Conservation (phyloP, 2,329 filamentous ascomycete genomes). For the Fusarium napiforme region DNA sequence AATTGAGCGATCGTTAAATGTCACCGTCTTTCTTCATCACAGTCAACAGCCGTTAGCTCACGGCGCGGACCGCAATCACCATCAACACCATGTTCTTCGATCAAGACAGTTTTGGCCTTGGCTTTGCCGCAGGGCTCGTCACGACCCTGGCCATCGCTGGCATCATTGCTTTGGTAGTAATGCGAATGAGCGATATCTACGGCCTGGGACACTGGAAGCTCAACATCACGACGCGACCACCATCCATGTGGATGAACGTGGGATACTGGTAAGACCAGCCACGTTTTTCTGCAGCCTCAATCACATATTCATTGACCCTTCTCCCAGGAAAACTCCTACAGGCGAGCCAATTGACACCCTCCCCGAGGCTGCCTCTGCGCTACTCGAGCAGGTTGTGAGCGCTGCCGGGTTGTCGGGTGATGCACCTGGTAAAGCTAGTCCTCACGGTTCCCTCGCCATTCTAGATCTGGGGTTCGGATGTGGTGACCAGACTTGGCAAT, state of each 20-base stretch:
- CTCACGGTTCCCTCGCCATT: slow-evolving; percentile 47
- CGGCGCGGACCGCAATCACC: not conserved
- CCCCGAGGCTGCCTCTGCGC: slow-evolving; percentile 59
- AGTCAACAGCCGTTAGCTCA: not conserved
- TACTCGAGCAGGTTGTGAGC: slow-evolving; percentile 60
- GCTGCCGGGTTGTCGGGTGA: slow-evolving; percentile 53
- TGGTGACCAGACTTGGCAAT: slow-evolving; percentile 65
- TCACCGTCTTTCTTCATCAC: not conserved
- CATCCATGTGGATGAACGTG: slow-evolving; percentile 73
- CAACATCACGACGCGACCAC: slow-evolving; percentile 58
- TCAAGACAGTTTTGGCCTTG: slow-evolving; percentile 42
- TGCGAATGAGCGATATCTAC: slow-evolving; percentile 53
- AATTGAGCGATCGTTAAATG: not conserved
- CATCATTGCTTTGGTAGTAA: slow-evolving; percentile 23
- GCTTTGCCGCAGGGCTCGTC: slow-evolving; percentile 44
- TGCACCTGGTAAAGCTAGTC: not conserved
- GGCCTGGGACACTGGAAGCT: slow-evolving; percentile 66
- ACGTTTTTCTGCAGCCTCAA: not conserved
- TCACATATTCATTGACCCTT: not conserved
- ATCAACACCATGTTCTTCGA: not conserved
- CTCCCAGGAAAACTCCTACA: slow-evolving; percentile 45
- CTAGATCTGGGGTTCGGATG: slow-evolving; percentile 69
- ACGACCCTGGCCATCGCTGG: slow-evolving; percentile 29
- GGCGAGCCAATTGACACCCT: slow-evolving; percentile 51
- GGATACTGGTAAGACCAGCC: slow-evolving; percentile 64